phyloP scores from a whole-genome alignment of 192 early-diverging fungal species.

The Podila epigama region DNA sequence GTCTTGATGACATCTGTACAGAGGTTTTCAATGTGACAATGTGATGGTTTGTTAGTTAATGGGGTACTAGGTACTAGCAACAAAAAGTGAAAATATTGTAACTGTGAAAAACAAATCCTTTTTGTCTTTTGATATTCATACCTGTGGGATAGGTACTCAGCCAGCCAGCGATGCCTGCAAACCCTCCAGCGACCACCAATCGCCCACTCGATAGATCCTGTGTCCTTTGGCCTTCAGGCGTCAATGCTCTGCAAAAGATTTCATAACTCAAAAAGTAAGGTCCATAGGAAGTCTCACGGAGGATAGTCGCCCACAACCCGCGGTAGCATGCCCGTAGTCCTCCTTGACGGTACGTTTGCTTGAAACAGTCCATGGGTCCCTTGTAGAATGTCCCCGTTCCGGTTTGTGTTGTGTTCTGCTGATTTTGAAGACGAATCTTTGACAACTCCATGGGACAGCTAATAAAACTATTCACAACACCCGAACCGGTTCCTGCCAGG shows the following conservation, averaged over 20 bases:
- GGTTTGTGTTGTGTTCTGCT: constrained; percentile 26
- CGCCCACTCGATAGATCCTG: constrained; percentile 53
- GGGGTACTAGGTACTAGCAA: too few relatives aligned
- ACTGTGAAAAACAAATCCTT: background rate
- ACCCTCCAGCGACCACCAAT: constrained; percentile 61
- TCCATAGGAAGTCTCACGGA: constrained; percentile 63
- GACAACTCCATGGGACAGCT: constrained; percentile 67
- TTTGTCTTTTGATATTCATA: constrained; percentile 16
- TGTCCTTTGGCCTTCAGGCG: constrained; percentile 29
- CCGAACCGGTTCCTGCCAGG: constrained; percentile 62
- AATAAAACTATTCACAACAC: constrained; percentile 61
- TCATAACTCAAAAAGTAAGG: constrained; percentile 66
- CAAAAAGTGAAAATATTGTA: too few relatives aligned
- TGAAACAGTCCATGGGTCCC: constrained; percentile 61
- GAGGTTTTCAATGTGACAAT: too few relatives aligned
- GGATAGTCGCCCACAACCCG: constrained; percentile 55
- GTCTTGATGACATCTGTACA: constrained; percentile 70
- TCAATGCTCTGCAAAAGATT: constrained; percentile 52
- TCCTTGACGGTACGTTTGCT: constrained; percentile 52
- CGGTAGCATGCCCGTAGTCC: constrained; percentile 62
- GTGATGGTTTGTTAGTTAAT: too few relatives aligned
- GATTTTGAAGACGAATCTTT: constrained; percentile 64
- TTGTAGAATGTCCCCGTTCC: constrained; percentile 36
- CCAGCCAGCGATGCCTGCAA: constrained; percentile 65
- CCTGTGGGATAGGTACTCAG: constrained; percentile 64